Evolutionary conservation across 2,329 filamentous ascomycete genomes (phyloP), one percentile per base, ranked within the genome.

Genomic region (Colletotrichum caudatum): DNA sequence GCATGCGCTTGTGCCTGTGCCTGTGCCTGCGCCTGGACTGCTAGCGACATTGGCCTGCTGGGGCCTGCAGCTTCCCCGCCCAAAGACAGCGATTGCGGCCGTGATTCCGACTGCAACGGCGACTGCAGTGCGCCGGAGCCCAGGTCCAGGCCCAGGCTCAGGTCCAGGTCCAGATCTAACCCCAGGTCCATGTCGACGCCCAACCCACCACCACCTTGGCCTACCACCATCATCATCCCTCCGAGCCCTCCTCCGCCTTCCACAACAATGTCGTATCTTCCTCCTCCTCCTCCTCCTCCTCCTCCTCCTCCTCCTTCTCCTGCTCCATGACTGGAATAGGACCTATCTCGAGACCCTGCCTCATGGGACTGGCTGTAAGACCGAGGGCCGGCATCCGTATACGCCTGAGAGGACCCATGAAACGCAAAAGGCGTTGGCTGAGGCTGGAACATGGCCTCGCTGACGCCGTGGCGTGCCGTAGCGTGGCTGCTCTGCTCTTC

Each of bases 401-500:
- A 59, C 23, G 37, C 5, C 29, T 65, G 56, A 61, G 64, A 35
- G 64, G 60, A 63, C 9, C 75, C 70, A 75, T 81, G 82, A 75
- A 79, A 81, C 74, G 82, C 78, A 74, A 84, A 87, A 66, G 86
- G 83, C 65, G 84, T 85, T 66, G 85, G 81, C 75, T 87, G 84
- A 77, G 87, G 84, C 79, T 87, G 84, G 81, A 87, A 89, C 87
- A 89, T 89, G 79, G 81, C 72, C 71, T 69, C 61, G 41, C 41
- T 68, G 54, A 12, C 35, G 51, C 33, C 57, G 60, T 66, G n/a
- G 39, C 29, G 29, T 29, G 29, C 3, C 29, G 26, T 3, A 3
- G 2, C 26, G 29, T 29, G 29, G 29, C 29, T 29, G 29, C 29
- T 29, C 20, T 37, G 51, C 71, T 23, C 33, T 46, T 6, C 57